Evolutionary conservation across 2,329 filamentous ascomycete species (phyloP).

Genomic region (Sporothrix dimorphospora): DNA sequence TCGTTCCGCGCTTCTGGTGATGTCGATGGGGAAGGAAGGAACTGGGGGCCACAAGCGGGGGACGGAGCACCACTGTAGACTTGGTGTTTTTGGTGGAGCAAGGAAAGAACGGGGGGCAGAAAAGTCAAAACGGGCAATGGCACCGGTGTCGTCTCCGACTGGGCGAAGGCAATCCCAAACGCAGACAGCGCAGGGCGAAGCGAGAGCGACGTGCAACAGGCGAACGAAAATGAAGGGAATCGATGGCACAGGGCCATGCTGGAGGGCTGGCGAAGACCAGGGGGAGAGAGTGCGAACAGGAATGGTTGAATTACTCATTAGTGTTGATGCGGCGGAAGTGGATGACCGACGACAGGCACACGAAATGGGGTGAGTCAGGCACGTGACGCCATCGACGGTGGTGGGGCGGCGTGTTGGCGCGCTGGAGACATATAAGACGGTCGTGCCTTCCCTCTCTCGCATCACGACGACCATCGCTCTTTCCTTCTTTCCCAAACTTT

Average conservation of each 20-base stretch:
- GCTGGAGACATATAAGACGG: conserved; percentile 18
- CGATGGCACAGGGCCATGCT: not conserved
- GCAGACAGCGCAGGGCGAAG: not conserved
- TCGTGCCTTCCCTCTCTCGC: conserved; percentile 17
- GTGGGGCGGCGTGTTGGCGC: not conserved
- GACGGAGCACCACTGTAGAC: not conserved
- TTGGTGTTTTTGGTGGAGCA: conserved; percentile 7
- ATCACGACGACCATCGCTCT: conserved; percentile 14
- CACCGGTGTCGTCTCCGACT: conserved; percentile 13
- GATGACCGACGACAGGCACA: not conserved
- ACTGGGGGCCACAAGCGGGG: not conserved
- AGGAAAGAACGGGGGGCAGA: not conserved
- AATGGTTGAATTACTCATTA: conserved; percentile 8
- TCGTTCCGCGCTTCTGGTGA: not conserved
- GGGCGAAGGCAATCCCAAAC: not conserved
- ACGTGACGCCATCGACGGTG: not conserved
- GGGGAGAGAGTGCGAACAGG: not conserved
- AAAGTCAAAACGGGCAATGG: not conserved
- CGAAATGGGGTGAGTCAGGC: not conserved
- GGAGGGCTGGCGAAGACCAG: not conserved
- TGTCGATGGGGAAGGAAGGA: conserved; percentile 4
- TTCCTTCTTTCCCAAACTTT: conserved; percentile 11
- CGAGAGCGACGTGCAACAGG: not conserved
- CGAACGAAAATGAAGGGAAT: not conserved
- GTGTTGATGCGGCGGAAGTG: not conserved